Conservation (phyloP, 495 filamentous ascomycete genomes). For the Tuber brumale region DNA sequence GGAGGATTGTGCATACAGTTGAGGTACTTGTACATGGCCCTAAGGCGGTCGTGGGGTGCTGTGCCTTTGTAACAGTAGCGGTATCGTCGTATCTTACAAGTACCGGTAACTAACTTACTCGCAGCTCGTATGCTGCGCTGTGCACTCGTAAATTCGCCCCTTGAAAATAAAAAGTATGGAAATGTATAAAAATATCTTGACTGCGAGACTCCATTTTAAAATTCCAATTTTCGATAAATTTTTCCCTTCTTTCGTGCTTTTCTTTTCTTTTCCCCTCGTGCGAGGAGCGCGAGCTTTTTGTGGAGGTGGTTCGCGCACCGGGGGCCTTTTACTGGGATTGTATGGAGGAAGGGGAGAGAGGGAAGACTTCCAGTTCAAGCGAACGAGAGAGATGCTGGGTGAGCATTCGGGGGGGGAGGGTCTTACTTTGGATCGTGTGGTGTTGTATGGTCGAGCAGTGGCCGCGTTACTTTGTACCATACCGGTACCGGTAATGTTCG, state of each 20-base stretch:
- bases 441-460: background rate
- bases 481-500: background rate
- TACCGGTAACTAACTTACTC: background rate
- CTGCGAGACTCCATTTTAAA: background rate
- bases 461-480: background rate
- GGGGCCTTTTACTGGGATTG: slow-evolving; percentile 1
- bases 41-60: slow-evolving; percentile 1
- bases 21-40: background rate
- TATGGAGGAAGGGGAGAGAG: background rate
- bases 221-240: background rate
- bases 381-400: background rate
- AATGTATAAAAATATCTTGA: background rate
- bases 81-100: background rate
- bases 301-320: background rate
- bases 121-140: too few species aligned
- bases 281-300: background rate
- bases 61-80: background rate
- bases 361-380: background rate
- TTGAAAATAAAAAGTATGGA: background rate
- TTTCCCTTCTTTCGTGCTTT: background rate
- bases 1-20: background rate
- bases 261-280: background rate
- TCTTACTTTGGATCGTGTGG: background rate
- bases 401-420: background rate
- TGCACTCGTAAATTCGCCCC: background rate